Conservation (phyloP, 2,329 filamentous ascomycete genomes). For the Mycogone perniciosa region DNA sequence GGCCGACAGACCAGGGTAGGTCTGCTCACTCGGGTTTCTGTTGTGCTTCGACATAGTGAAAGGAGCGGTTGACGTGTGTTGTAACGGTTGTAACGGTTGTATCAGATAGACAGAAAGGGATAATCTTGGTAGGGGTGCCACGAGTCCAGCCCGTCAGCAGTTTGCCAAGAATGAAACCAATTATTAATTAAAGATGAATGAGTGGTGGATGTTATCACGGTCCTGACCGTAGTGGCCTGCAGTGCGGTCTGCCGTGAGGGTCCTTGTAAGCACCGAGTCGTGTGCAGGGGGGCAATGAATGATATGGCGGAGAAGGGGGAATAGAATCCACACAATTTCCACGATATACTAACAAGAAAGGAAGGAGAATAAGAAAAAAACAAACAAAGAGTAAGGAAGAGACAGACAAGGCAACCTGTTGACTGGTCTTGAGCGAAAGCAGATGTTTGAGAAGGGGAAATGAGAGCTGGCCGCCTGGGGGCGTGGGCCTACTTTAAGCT, state of each 20-base stretch:
- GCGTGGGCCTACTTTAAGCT: slow-evolving; percentile 28
- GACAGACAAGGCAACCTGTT: slow-evolving; percentile 18
- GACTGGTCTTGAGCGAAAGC: slow-evolving; percentile 14
- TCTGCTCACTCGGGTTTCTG: slow-evolving; percentile 32
- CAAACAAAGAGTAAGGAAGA: slow-evolving; percentile 20
- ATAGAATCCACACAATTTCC: slow-evolving; percentile 13
- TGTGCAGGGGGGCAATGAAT: slow-evolving; percentile 10
- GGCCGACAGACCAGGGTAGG: slow-evolving; percentile 32
- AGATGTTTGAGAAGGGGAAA: slow-evolving; percentile 17
- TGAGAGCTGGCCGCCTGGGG: slow-evolving; percentile 21
- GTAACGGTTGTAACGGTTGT: background rate
- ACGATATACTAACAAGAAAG: background rate
- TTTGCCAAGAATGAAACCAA: slow-evolving; percentile 11
- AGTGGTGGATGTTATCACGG: slow-evolving; percentile 11
- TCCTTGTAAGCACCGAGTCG: slow-evolving; percentile 6
- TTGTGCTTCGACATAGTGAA: slow-evolving; percentile 41
- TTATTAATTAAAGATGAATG: slow-evolving; percentile 13
- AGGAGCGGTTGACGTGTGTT: slow-evolving; percentile 12
- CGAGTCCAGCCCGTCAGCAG: slow-evolving; percentile 12
- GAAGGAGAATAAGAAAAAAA: slow-evolving; percentile 16
- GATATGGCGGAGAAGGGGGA: background rate
- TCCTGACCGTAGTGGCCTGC: slow-evolving; percentile 13
- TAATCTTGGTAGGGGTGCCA: slow-evolving; percentile 8
- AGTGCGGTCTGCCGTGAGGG: slow-evolving; percentile 12
- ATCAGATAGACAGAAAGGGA: slow-evolving; percentile 5